phyloP scores from a whole-genome alignment of 768 basidiomycete species.

The Macrolepiota fuliginosa region DNA sequence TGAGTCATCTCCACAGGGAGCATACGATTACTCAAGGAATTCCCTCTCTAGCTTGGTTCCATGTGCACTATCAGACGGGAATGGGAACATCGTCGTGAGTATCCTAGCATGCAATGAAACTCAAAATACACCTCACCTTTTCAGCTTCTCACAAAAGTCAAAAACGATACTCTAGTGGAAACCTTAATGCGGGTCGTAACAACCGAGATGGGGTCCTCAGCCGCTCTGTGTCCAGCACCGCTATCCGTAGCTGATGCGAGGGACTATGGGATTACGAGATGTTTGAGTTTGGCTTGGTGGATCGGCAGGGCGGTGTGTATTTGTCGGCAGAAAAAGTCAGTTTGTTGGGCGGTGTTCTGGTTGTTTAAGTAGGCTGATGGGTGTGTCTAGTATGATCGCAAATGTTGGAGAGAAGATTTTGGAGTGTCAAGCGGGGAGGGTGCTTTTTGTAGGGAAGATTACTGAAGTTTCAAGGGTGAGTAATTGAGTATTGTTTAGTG shows the following conservation, averaged over 20 bases:
- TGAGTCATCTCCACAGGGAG: not conserved
- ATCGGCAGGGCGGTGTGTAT: constrained; percentile 58
- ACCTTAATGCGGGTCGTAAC: constrained; percentile 43
- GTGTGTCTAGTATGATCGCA: constrained; percentile 24
- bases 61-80: constrained; percentile 28
- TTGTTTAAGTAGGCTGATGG: not conserved
- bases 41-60: constrained; percentile 23
- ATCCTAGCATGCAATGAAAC: not conserved
- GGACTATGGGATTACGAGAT: constrained; percentile 44
- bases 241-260: constrained; percentile 32
- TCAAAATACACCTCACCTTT: not conserved
- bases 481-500: not conserved
- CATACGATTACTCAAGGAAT: not conserved
- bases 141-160: constrained; percentile 42
- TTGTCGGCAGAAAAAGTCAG: constrained; percentile 42
- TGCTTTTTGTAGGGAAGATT: constrained; percentile 61
- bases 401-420: constrained; percentile 25
- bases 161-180: constrained; percentile 42
- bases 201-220: constrained; percentile 51
- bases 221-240: constrained; percentile 42
- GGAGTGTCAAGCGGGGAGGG: constrained; percentile 28
- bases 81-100: constrained; percentile 27
- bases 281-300: constrained; percentile 60
- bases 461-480: constrained; percentile 39
- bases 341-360: not conserved